Evolutionary conservation across 768 basidiomycete genomes (phyloP).

Genomic region (Amanita rubescens): DNA sequence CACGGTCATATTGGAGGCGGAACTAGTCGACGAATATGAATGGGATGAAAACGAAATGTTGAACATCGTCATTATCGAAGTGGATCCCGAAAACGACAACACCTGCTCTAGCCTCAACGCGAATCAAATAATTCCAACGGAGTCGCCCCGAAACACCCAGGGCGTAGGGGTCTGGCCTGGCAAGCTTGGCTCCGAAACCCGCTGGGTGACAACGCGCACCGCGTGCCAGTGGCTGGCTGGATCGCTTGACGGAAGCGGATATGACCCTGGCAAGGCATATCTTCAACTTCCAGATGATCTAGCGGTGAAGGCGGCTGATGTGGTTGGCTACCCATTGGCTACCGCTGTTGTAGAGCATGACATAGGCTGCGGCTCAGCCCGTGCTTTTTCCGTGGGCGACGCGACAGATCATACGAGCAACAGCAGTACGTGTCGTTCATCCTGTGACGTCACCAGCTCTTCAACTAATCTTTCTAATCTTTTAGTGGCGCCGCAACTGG

Average conservation of each 20-base stretch:
- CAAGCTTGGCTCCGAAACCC: constrained; percentile 3
- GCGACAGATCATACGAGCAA: too few relatives aligned
- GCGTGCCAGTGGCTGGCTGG: constrained; percentile 1
- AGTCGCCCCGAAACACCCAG: neutral
- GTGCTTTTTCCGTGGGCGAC: too few relatives aligned
- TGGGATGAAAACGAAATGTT: neutral
- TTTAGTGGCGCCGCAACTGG: too few relatives aligned
- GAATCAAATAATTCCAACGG: too few relatives aligned
- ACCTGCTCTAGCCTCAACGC: too few relatives aligned
- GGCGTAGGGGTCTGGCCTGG: neutral
- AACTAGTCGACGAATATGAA: neutral
- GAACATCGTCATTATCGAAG: neutral
- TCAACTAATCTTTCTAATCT: too few relatives aligned
- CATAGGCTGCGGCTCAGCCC: too few relatives aligned
- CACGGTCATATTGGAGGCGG: neutral
- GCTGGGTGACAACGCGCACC: constrained; percentile 8
- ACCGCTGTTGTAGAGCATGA: too few relatives aligned
- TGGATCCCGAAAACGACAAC: neutral
- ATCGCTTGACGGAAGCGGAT: neutral
- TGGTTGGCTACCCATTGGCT: neutral
- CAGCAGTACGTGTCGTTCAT: too few relatives aligned
- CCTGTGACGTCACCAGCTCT: too few relatives aligned
- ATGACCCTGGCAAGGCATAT: neutral
- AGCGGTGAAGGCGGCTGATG: neutral
- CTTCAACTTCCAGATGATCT: neutral